Evolutionary conservation across 2,329 filamentous ascomycete species (phyloP).

Genomic region (Sporothrix brunneoviolacea): DNA sequence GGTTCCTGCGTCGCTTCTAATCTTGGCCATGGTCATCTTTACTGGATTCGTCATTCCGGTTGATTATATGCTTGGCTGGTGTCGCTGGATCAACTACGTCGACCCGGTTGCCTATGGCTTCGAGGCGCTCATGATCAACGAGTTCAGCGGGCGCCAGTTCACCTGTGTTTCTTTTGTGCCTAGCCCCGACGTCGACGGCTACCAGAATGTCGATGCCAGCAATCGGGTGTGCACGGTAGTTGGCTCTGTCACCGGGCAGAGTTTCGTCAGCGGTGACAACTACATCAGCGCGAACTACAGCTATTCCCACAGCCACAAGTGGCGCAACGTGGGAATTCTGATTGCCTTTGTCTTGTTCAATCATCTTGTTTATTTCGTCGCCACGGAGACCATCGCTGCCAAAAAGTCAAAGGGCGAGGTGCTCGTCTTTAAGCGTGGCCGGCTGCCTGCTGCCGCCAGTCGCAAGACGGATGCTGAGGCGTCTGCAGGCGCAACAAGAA

Average conservation of each 20-base stretch:
- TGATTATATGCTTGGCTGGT: slow-evolving; percentile 71
- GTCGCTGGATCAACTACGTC: slow-evolving; percentile 75
- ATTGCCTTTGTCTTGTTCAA: slow-evolving; percentile 59
- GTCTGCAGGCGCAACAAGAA: slow-evolving; percentile 30
- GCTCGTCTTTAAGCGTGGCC: slow-evolving; percentile 65
- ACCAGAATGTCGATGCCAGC: slow-evolving; percentile 27
- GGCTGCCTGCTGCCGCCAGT: slow-evolving; percentile 53
- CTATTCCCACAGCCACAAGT: slow-evolving; percentile 54
- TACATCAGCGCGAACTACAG: slow-evolving; percentile 49
- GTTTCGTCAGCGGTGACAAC: slow-evolving; percentile 48
- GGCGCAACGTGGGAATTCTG: slow-evolving; percentile 67
- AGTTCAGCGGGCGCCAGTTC: slow-evolving; percentile 64
- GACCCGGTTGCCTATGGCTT: slow-evolving; percentile 77
- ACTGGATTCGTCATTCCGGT: slow-evolving; percentile 62
- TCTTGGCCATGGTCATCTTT: slow-evolving; percentile 60
- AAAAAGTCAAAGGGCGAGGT: slow-evolving; percentile 71
- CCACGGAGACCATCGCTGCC: slow-evolving; percentile 58
- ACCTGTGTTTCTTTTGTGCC: slow-evolving; percentile 42
- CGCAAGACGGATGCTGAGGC: slow-evolving; percentile 56
- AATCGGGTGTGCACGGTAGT: slow-evolving; percentile 53
- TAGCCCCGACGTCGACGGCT: slow-evolving; percentile 26
- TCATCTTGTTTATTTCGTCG: slow-evolving; percentile 53
- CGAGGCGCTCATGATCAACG: slow-evolving; percentile 74
- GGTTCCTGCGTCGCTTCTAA: slow-evolving; percentile 53
- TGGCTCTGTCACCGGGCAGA: slow-evolving; percentile 49